Conservation (phyloP, 2,329 filamentous ascomycete species). For the Emergomyces orientalis region DNA sequence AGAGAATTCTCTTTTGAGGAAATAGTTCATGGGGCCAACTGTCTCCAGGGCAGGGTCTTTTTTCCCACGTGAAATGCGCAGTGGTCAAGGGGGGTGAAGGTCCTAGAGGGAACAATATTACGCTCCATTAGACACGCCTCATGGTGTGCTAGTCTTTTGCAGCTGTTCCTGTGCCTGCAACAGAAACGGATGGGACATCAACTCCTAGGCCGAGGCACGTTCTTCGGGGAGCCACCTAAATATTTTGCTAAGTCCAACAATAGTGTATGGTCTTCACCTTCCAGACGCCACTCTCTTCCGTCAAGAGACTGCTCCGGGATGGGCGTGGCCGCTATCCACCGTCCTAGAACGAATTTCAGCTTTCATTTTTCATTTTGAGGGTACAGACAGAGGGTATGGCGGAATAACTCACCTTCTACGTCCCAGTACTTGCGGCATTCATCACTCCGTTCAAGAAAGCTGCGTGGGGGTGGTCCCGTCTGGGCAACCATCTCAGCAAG, state of each 20-base stretch:
- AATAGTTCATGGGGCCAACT: too few species aligned
- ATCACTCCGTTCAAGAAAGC: conserved; percentile 13
- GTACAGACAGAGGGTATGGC: not conserved
- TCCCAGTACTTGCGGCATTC: conserved; percentile 15
- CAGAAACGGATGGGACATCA: conserved; percentile 14
- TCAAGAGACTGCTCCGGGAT: conserved; percentile 7
- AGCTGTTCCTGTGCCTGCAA: not conserved
- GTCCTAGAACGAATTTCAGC: conserved; percentile 1
- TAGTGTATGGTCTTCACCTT: conserved; percentile 21
- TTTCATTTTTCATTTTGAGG: not conserved
- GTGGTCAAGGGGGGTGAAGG: too few species aligned
- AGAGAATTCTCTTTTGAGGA: too few species aligned
- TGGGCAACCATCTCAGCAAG: conserved; percentile 16
- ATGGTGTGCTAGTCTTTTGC: not conserved
- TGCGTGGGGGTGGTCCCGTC: conserved; percentile 13
- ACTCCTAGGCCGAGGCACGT: conserved; percentile 27
- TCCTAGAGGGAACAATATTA: not conserved
- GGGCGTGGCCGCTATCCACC: conserved; percentile 5
- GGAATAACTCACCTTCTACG: conserved; percentile 9
- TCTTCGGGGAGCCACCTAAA: conserved; percentile 33
- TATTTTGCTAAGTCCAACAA: conserved; percentile 32
- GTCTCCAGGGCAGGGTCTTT: too few species aligned
- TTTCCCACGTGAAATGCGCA: too few species aligned
- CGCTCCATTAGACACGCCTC: not conserved
- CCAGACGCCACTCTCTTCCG: conserved; percentile 10